Evolutionary conservation across 2,329 filamentous ascomycete genomes (phyloP).

Genomic region (Alternaria brassicicola): DNA sequence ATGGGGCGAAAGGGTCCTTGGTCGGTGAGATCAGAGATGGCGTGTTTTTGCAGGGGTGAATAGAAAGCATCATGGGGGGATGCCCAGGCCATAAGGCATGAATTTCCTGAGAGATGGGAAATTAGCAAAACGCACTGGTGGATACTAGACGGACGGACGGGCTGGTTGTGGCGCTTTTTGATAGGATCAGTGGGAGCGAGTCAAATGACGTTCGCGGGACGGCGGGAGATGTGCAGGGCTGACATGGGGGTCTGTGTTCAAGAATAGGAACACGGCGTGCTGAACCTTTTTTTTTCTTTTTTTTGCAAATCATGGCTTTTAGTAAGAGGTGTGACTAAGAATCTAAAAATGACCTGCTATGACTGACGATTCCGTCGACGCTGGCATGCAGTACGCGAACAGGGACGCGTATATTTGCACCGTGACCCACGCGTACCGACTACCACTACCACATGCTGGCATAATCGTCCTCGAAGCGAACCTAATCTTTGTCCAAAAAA

Average conservation of each 20-base stretch:
- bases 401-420: neutral
- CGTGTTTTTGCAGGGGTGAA: neutral
- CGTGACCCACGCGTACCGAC: neutral
- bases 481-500: no score
- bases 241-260: neutral
- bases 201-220: slow-evolving; percentile 2
- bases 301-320: neutral
- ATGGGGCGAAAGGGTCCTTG: neutral
- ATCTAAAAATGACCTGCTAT: neutral
- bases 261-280: neutral
- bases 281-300: no score
- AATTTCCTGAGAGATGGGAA: neutral
- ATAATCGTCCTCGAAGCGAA: neutral
- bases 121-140: neutral
- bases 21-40: neutral
- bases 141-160: neutral
- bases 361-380: neutral
- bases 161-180: neutral
- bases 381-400: neutral
- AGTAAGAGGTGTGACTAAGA: neutral
- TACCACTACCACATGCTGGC: neutral
- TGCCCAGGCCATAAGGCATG: neutral
- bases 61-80: neutral
- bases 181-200: neutral
- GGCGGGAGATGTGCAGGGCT: slow-evolving; percentile 7